A percentile compares a stretch with the other conserved stretches of the same genome.
Evolutionary conservation across 495 filamentous ascomycete genomes (phyloP).

Genomic region (Astrothelium subdiscretum): DNA sequence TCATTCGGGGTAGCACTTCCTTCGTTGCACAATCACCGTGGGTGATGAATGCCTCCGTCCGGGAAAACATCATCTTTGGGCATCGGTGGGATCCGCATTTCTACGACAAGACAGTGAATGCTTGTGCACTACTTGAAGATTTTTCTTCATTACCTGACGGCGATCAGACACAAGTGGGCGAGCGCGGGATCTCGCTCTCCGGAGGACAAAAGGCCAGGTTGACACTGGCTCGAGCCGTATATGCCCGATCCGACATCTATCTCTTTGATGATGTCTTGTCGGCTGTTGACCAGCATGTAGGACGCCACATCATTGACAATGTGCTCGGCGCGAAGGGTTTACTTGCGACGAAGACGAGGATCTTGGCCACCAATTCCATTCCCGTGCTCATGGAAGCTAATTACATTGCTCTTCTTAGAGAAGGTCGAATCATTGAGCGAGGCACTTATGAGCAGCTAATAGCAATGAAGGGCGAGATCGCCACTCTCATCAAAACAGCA

Average conservation of each 20-base stretch:
- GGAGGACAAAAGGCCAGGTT: constrained; percentile 94
- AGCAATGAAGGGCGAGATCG: constrained; percentile 85
- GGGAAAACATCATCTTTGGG: constrained; percentile 95
- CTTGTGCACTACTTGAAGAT: constrained; percentile 85
- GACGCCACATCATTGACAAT: constrained; percentile 83
- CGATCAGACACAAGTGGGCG: constrained; percentile 91
- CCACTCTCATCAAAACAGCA: constrained; percentile 70
- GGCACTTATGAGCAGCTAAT: constrained; percentile 84
- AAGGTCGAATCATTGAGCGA: constrained; percentile 73
- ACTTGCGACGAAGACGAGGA: constrained; percentile 73
- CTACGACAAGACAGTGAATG: constrained; percentile 87
- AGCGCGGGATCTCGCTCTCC: constrained; percentile 92
- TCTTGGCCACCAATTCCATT: constrained; percentile 93
- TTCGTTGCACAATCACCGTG: constrained; percentile 89
- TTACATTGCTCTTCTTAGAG: constrained; percentile 70
- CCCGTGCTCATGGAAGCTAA: constrained; percentile 80
- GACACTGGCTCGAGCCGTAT: constrained; percentile 91
- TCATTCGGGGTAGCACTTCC: constrained; percentile 67
- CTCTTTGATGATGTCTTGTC: constrained; percentile 89
- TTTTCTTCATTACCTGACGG: constrained; percentile 90
- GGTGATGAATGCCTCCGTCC: constrained; percentile 96
- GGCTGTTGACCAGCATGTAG: constrained; percentile 96
- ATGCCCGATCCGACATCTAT: constrained; percentile 95
- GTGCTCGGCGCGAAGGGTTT: constrained; percentile 81
- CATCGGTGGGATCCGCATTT: constrained; percentile 90